Evolutionary conservation across 352 stramenopile genomes (phyloP).

Genomic region (Globisporangium carolinianum): DNA sequence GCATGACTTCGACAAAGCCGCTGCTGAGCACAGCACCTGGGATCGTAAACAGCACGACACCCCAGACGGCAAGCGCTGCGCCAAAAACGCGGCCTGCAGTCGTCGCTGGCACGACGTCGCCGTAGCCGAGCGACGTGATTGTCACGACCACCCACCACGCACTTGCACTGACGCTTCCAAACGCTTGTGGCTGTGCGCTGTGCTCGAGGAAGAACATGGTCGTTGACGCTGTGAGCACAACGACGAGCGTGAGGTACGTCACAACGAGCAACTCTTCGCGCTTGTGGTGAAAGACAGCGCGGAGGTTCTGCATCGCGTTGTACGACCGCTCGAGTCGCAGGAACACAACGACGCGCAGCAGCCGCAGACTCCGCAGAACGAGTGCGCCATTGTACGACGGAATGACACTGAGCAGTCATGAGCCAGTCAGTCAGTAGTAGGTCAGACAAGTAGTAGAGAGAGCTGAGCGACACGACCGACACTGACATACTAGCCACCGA

Average conservation of each 20-base stretch:
- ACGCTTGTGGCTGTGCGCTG: conserved; percentile 32
- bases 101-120: conserved; percentile 49
- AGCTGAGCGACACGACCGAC: background rate
- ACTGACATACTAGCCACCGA: too few species aligned
- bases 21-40: conserved; percentile 49
- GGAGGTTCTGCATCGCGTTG: conserved; percentile 50
- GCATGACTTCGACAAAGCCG: conserved; percentile 65
- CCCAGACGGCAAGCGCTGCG: conserved; percentile 41
- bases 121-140: conserved; percentile 64
- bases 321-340: conserved; percentile 54
- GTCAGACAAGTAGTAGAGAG: background rate
- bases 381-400: conserved; percentile 32
- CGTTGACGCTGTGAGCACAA: conserved; percentile 51
- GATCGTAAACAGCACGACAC: conserved; percentile 59
- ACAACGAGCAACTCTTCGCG: conserved; percentile 61
- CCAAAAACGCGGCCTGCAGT: conserved; percentile 28
- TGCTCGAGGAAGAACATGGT: conserved; percentile 65
- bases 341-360: conserved; percentile 54
- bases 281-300: conserved; percentile 43
- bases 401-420: conserved; percentile 8
- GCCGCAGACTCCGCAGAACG: conserved; percentile 43
- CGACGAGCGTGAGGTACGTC: conserved; percentile 42
- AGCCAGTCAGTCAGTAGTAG: background rate
- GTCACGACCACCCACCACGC: conserved; percentile 61
- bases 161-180: conserved; percentile 39